Conservation (phyloP, 176 grass and related monocot genomes). For the Oryza australiensis region DNA sequence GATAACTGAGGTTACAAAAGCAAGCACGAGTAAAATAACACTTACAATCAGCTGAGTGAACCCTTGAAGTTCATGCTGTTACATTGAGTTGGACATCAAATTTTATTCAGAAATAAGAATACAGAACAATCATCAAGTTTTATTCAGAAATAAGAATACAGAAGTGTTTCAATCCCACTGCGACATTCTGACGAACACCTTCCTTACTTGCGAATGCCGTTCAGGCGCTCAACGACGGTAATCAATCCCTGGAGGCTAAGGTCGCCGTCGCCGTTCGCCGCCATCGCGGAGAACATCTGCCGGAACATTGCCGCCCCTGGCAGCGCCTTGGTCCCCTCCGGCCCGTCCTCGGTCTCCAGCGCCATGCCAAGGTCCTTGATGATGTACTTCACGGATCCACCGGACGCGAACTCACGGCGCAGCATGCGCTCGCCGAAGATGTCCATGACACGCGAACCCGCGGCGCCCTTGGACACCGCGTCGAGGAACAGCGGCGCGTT, state of each 20-base stretch:
- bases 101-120: background rate
- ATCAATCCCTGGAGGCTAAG: conserved; percentile 58
- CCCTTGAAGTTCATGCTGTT: background rate
- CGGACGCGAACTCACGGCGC: conserved; percentile 54
- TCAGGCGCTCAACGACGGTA: conserved; percentile 75
- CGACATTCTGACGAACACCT: conserved; percentile 30
- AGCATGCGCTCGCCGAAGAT: conserved; percentile 66
- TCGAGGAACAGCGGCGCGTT: conserved; percentile 48
- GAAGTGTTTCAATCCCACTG: background rate
- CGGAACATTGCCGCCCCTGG: conserved; percentile 61
- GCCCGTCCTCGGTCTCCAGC: conserved; percentile 42
- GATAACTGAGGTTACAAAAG: background rate
- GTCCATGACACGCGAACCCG: conserved; percentile 72
- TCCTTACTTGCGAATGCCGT: conserved; percentile 45
- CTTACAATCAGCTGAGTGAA: background rate
- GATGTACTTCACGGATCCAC: conserved; percentile 62
- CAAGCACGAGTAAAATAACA: background rate
- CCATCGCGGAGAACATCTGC: conserved; percentile 84
- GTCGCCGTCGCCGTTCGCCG: conserved; percentile 67
- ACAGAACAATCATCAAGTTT: background rate
- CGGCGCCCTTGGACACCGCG: conserved; percentile 63
- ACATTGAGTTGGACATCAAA: background rate
- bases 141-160: background rate
- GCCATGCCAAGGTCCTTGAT: conserved; percentile 93
- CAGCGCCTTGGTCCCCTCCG: conserved; percentile 42